Evolutionary conservation across 1,139 yeast genomes (phyloP).

Genomic region (Blastobotrys elegans): DNA sequence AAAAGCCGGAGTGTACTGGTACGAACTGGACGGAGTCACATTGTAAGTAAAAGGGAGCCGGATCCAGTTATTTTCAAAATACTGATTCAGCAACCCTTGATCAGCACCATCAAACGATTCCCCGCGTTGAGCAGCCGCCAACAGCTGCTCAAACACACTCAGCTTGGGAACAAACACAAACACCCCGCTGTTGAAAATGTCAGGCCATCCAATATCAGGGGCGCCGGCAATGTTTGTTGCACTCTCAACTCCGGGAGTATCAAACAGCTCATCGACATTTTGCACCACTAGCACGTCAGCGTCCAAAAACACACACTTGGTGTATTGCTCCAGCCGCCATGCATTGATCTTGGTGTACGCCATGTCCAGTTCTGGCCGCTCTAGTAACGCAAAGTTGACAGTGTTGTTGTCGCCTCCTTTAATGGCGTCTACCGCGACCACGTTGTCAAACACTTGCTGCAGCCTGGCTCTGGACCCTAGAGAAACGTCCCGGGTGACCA

Average conservation of each 20-base stretch:
- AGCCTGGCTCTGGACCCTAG: slow-evolving; percentile 24
- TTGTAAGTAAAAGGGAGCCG: slow-evolving; percentile 77
- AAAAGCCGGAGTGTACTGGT: slow-evolving; percentile 78
- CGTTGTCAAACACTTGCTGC: slow-evolving; percentile 30
- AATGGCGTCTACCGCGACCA: slow-evolving; percentile 33
- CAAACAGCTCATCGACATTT: slow-evolving; percentile 41
- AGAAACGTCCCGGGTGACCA: slow-evolving; percentile 33
- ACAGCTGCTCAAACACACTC: slow-evolving; percentile 43
- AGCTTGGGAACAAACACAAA: slow-evolving; percentile 59
- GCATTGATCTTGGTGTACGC: slow-evolving; percentile 70
- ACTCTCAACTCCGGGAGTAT: slow-evolving; percentile 24
- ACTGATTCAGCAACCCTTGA: slow-evolving; percentile 86
- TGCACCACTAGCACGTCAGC: slow-evolving; percentile 70
- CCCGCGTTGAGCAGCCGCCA: slow-evolving; percentile 33
- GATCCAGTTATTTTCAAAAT: slow-evolving; percentile 57
- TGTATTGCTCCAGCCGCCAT: slow-evolving; percentile 60
- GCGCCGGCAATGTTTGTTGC: slow-evolving; percentile 49
- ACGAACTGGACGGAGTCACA: slow-evolving; percentile 77
- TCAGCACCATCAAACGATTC: slow-evolving; percentile 91
- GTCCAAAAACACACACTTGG: slow-evolving; percentile 68
- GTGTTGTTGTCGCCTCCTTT: slow-evolving; percentile 24
- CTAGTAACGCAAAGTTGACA: slow-evolving; percentile 43
- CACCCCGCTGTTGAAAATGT: slow-evolving; percentile 87
- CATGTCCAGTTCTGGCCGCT: slow-evolving; percentile 68
- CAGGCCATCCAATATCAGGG: slow-evolving; percentile 97